Evolutionary conservation across 352 stramenopile species (phyloP).

Genomic region (Phytophthora kernoviae): DNA sequence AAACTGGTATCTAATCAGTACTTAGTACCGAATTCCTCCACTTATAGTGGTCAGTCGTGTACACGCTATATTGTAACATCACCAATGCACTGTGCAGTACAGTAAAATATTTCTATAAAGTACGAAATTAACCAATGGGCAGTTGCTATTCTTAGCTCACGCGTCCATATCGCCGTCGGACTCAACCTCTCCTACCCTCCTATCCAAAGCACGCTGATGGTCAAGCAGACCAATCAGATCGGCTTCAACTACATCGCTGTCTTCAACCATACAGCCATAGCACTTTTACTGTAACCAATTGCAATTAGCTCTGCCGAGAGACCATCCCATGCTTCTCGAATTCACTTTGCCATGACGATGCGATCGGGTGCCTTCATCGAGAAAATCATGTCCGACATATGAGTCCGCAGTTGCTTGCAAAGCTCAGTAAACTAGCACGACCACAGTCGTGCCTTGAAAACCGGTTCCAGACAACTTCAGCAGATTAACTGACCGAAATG

Average conservation of each 20-base stretch:
- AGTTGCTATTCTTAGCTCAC: no score
- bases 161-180: background rate
- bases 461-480: conserved; percentile 19
- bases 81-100: background rate
- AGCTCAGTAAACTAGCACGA: background rate
- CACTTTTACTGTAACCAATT: conserved; percentile 4
- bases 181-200: background rate
- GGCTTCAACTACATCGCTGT: background rate
- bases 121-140: no score
- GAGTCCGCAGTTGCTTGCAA: conserved; percentile 1
- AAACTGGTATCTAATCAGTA: no score
- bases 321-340: conserved; percentile 6
- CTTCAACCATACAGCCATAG: conserved; percentile 1
- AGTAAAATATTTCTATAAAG: background rate
- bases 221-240: conserved; percentile 3
- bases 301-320: conserved; percentile 1
- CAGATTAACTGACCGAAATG: conserved; percentile 15
- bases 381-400: background rate
- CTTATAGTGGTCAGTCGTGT: background rate
- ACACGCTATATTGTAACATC: background rate
- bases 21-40: conserved; percentile 2
- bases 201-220: background rate
- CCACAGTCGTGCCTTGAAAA: conserved; percentile 1
- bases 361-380: background rate
- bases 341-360: background rate